Evolutionary conservation across 2,329 filamentous ascomycete species (phyloP).

Genomic region (Lachnellula suecica): DNA sequence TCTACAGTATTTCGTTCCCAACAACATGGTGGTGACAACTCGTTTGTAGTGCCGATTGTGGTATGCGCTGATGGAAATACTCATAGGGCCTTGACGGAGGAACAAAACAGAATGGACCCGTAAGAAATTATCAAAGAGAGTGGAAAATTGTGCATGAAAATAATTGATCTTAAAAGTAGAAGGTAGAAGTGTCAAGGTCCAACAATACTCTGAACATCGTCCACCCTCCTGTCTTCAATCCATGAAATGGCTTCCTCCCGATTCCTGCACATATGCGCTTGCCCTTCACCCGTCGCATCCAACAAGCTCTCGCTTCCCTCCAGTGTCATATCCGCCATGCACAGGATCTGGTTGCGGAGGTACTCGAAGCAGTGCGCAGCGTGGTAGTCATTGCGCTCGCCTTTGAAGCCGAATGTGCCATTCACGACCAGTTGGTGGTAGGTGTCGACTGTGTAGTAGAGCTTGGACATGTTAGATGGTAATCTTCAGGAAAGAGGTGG

Average conservation of each 20-base stretch:
- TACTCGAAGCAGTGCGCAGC: conserved; percentile 36
- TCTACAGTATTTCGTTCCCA: no score
- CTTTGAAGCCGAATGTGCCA: conserved; percentile 29
- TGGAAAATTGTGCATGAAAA: no score
- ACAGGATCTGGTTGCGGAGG: conserved; percentile 33
- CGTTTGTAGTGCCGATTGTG: no score
- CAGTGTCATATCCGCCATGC: conserved; percentile 35
- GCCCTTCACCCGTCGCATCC: conserved; percentile 29
- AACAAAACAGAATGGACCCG: no score
- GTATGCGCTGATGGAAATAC: no score
- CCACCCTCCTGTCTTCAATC: conserved; percentile 33
- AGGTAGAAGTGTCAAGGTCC: no score
- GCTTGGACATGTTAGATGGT: conserved; percentile 7
- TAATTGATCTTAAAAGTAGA: no score
- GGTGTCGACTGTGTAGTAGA: conserved; percentile 34
- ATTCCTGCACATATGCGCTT: conserved; percentile 35
- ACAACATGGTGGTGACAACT: no score
- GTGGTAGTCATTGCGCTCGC: conserved; percentile 29
- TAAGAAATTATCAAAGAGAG: no score
- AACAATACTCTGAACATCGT: conserved; percentile 35
- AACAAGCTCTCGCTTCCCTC: conserved; percentile 28
- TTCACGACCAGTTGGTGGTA: conserved; percentile 34
- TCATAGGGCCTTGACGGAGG: no score
- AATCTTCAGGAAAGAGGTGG: no score
- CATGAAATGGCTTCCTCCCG: conserved; percentile 31